A percentile compares a stretch with the other conserved stretches of the same genome.
These are phyloP conservation scores for Aphanomyces euteiches DNA, from an alignment of 352 stramenopile species.

Conservation along the genomic window DNA sequence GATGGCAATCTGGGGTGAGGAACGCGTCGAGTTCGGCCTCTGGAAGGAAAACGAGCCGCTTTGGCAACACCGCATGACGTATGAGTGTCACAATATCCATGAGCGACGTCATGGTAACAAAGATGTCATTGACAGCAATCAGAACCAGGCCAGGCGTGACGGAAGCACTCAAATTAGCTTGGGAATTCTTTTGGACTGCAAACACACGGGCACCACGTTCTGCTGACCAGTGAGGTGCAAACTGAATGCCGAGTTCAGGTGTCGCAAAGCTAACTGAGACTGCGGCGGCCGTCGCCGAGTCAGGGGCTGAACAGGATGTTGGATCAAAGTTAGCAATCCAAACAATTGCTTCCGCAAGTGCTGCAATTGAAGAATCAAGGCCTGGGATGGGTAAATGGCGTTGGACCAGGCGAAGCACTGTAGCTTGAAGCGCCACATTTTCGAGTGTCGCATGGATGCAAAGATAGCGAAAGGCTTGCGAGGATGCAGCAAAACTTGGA, in stretches of 20 bases:
- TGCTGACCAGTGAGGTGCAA: conserved; percentile 66
- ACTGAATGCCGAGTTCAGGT: conserved; percentile 76
- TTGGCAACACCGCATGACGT: conserved; percentile 60
- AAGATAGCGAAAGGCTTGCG: conserved; percentile 1
- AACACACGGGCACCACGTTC: conserved; percentile 71
- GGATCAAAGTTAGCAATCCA: conserved; percentile 50
- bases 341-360: conserved; percentile 56
- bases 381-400: background rate
- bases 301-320: background rate
- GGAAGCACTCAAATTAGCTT: conserved; percentile 65
- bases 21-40: conserved; percentile 85
- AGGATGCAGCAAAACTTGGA: background rate
- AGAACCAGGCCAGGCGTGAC: conserved; percentile 70
- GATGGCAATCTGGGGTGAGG: conserved; percentile 62
- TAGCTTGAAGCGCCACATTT: conserved; percentile 60
- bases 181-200: conserved; percentile 71
- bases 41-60: conserved; percentile 77
- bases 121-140: conserved; percentile 79
- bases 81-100: conserved; percentile 66
- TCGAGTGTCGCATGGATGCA: conserved; percentile 60
- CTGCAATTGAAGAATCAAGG: background rate
- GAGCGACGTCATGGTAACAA: conserved; percentile 74
- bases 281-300: conserved; percentile 47
- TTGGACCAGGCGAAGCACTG: conserved; percentile 32
- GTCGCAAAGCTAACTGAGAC: conserved; percentile 78